These are phyloP conservation scores for Pyrenochaeta sp. DNA, from an alignment of 2,329 filamentous ascomycete genomes.

Conservation along the genomic window DNA sequence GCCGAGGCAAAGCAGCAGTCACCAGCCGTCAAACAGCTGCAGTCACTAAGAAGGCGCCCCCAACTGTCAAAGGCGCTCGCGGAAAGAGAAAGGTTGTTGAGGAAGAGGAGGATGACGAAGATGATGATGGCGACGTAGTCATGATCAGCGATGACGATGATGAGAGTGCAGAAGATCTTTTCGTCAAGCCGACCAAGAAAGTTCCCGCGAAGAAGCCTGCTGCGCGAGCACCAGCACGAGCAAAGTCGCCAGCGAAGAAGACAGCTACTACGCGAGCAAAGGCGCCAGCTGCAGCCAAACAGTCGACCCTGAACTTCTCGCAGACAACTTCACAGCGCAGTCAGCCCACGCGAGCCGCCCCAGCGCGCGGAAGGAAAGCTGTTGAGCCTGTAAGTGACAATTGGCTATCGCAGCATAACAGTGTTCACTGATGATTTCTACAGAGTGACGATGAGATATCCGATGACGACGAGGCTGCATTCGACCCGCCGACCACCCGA, in stretches of 20 bases:
- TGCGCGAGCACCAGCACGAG: slow-evolving; percentile 26
- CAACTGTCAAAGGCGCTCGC: slow-evolving; percentile 46
- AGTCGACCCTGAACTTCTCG: slow-evolving; percentile 54
- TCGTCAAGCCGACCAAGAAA: slow-evolving; percentile 48
- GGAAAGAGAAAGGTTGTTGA: slow-evolving; percentile 54
- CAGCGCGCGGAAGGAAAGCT: slow-evolving; percentile 39
- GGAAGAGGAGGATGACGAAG: slow-evolving; percentile 55
- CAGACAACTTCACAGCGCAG: slow-evolving; percentile 48
- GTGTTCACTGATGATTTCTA: slow-evolving; percentile 10
- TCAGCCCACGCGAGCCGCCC: slow-evolving; percentile 35
- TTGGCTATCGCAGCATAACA: neutral
- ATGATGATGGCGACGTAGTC: slow-evolving; percentile 50
- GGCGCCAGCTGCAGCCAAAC: slow-evolving; percentile 35
- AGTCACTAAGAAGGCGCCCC: slow-evolving; percentile 43
- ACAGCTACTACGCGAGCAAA: slow-evolving; percentile 27
- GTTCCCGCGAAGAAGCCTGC: slow-evolving; percentile 39
- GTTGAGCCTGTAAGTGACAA: slow-evolving; percentile 51
- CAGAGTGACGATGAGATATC: slow-evolving; percentile 54
- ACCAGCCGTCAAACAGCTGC: slow-evolving; percentile 42
- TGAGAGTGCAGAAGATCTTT: slow-evolving; percentile 57
- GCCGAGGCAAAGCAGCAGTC: slow-evolving; percentile 55
- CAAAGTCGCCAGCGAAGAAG: slow-evolving; percentile 41
- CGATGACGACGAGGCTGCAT: slow-evolving; percentile 50
- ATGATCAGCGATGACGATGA: slow-evolving; percentile 58
- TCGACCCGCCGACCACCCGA: slow-evolving; percentile 44